Evolutionary conservation across 495 filamentous ascomycete genomes (phyloP), one percentile per base, ranked within the genome.

Genomic region (Aspergillus bertholletiae): DNA sequence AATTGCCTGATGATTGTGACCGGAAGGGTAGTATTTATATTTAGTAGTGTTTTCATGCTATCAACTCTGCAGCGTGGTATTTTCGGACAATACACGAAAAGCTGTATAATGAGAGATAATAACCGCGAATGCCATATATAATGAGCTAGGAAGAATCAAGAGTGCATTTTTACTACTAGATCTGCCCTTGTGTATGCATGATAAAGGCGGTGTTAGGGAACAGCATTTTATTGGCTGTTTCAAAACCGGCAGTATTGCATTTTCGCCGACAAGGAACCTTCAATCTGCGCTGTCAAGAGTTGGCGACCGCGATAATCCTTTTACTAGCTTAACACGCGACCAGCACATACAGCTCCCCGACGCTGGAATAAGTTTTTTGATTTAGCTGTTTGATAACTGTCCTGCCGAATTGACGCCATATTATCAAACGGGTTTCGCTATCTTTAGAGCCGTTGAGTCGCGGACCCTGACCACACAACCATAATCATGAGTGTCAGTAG

Each of bases 401-500:
- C 11, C 7, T 43, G 39, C 21, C 3, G 11, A 9, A 43, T 21
- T 22, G 34, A 43, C 37, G 39, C 20, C 17, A 18, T 18, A 17
- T 43, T 1, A 22, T 22, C 5, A 43, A 21, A 21, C 39, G 13
- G 2, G 34, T 12, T 43, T 17, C 28, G 46, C 20, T 21, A 21
- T 6, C 11, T 13, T 11, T 24, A 39, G 51, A 47, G 32, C 30
- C 39, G 8, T 32, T 32, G 39, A 53, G 18, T 37, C 7, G 18
- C 47, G 32, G 28, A 32, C 28, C 46, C 23, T 39, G 28, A 24
- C 43, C 50, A 55, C 57, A 60, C 18, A 49, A 26, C 27, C 51
- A 50, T 55, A 68, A 59, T 54, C 56, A 77, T 75, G 74, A 77
- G 73, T 64, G 73, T 77, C 53, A 39, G 72, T 73, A 44, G 41